Evolutionary conservation across 2,329 filamentous ascomycete genomes (phyloP).

Genomic region (Penicillium hordei): DNA sequence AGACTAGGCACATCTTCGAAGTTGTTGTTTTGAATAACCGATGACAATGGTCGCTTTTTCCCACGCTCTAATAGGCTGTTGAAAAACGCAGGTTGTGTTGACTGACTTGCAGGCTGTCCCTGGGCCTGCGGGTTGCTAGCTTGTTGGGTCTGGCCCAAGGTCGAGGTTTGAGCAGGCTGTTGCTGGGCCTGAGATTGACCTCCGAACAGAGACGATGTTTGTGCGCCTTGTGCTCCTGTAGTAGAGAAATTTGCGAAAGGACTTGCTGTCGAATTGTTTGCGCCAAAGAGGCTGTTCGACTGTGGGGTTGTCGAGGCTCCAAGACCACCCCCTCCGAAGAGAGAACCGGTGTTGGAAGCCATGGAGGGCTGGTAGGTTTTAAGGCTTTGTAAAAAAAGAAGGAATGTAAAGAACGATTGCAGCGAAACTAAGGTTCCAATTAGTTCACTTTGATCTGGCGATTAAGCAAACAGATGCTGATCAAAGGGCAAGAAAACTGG

Average conservation of each 20-base stretch:
- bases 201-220: conserved; percentile 26
- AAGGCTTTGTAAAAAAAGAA: neutral
- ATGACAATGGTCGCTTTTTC: conserved; percentile 67
- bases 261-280: conserved; percentile 27
- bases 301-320: conserved; percentile 25
- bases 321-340: conserved; percentile 32
- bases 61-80: conserved; percentile 64
- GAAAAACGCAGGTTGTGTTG: conserved; percentile 60
- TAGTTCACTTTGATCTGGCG: neutral
- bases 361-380: conserved; percentile 4
- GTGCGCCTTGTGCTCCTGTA: conserved; percentile 12
- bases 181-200: conserved; percentile 25
- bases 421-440: neutral
- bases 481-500: conserved; percentile 2
- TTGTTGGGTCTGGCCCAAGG: conserved; percentile 32
- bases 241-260: conserved; percentile 27
- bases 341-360: conserved; percentile 26
- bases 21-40: conserved; percentile 53
- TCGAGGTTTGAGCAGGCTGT: conserved; percentile 25
- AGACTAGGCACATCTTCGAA: conserved; percentile 82
- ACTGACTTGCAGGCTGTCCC: conserved; percentile 29
- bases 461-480: neutral
- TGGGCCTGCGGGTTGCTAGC: conserved; percentile 23
- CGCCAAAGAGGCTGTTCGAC: conserved; percentile 29
- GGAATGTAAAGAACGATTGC: too few species aligned